Conservation (phyloP, 2,329 filamentous ascomycete species). For the Venturia carpophila region DNA sequence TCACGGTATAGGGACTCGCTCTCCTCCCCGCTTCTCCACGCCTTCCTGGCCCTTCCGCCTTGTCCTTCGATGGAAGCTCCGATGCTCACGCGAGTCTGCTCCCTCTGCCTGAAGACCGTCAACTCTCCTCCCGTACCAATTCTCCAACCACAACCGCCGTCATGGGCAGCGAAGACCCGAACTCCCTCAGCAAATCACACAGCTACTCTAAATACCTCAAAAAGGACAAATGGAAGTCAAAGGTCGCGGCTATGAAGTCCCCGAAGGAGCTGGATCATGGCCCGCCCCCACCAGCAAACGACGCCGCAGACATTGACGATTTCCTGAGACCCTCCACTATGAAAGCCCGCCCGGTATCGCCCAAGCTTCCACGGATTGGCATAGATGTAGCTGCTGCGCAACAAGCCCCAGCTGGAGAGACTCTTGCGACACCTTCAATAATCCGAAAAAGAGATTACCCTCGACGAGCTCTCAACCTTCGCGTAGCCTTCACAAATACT, state of each 20-base stretch:
- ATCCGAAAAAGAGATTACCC: conserved; percentile 17
- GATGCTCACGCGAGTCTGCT: neutral
- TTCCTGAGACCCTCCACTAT: conserved; percentile 50
- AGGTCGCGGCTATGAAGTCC: conserved; percentile 8
- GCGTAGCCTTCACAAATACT: conserved; percentile 65
- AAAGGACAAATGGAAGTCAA: conserved; percentile 38
- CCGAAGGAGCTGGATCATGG: conserved; percentile 30
- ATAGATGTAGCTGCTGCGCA: conserved; percentile 45
- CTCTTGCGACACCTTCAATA: conserved; percentile 19
- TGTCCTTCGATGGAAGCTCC: neutral
- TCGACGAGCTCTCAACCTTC: conserved; percentile 35
- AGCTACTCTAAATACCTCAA: conserved; percentile 30
- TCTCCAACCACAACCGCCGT: conserved; percentile 6
- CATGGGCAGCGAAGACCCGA: conserved; percentile 3
- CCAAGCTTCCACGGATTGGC: conserved; percentile 35
- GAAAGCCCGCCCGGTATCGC: conserved; percentile 28
- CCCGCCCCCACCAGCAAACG: conserved; percentile 23
- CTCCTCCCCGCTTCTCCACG: conserved; percentile 3
- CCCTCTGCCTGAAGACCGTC: neutral
- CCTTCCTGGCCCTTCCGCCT: neutral
- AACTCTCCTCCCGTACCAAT: neutral
- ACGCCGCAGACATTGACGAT: conserved; percentile 45
- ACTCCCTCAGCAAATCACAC: conserved; percentile 10
- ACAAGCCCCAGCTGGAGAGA: conserved; percentile 34
- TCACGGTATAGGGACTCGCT: neutral